phyloP scores from a whole-genome alignment of 176 grass and related monocot genomes.

The Lolium multiflorum region DNA sequence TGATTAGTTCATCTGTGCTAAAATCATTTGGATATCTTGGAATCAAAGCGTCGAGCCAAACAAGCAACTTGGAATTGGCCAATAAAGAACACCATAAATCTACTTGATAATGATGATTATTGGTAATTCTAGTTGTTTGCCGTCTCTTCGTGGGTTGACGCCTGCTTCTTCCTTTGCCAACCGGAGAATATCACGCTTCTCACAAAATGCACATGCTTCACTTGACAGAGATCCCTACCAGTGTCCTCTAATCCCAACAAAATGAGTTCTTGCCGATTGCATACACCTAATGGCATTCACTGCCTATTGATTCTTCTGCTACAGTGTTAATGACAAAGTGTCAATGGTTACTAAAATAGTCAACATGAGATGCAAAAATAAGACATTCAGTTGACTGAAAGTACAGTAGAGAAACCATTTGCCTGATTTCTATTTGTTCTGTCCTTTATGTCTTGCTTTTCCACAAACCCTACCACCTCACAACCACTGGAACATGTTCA shows the following conservation, averaged over 20 bases:
- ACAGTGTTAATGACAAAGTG: neutral
- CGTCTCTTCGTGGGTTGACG: neutral
- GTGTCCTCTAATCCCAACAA: neutral
- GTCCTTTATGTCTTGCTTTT: neutral
- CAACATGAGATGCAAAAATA: neutral
- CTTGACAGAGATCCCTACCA: neutral
- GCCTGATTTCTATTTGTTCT: neutral
- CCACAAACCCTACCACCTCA: neutral
- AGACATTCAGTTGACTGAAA: neutral
- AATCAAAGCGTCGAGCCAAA: neutral
- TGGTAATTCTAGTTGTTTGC: neutral
- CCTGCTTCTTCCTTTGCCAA: neutral
- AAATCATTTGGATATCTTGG: neutral
- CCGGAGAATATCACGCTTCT: neutral
- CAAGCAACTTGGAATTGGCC: neutral
- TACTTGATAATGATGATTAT: neutral
- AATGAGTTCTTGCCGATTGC: neutral
- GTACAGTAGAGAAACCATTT: neutral
- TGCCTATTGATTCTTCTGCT: neutral
- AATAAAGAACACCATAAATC: neutral
- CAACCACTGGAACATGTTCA: neutral
- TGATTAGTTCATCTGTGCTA: neutral
- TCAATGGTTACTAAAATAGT: neutral
- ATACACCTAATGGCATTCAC: neutral
- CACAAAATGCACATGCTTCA: neutral